phyloP scores from a whole-genome alignment of 768 basidiomycete species.

The Kwoniella sp. region DNA sequence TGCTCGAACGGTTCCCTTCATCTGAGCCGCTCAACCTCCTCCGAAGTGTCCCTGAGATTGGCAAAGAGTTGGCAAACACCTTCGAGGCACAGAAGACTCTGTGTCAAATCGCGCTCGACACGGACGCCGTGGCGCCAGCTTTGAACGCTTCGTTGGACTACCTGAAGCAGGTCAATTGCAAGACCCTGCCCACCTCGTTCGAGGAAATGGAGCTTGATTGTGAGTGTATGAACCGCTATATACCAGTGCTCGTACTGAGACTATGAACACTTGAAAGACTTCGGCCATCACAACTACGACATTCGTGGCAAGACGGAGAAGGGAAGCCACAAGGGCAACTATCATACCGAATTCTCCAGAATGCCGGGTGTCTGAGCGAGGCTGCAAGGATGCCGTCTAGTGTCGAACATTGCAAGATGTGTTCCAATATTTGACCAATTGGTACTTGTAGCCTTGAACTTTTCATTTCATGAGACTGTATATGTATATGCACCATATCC shows the following conservation, averaged over 20 bases:
- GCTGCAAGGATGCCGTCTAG: not conserved
- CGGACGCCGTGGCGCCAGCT: constrained; percentile 51
- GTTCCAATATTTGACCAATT: too few species aligned
- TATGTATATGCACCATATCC: not conserved
- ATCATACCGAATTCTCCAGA: constrained; percentile 48
- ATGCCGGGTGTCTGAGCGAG: constrained; percentile 17
- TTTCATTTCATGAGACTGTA: not conserved
- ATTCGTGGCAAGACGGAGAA: constrained; percentile 39
- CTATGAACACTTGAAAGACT: constrained; percentile 26
- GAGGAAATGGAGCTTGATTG: constrained; percentile 51
- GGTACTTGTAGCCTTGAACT: too few species aligned
- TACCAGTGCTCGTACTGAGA: not conserved
- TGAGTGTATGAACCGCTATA: constrained; percentile 17
- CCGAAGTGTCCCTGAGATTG: constrained; percentile 45
- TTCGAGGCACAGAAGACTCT: constrained; percentile 48
- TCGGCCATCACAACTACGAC: constrained; percentile 53
- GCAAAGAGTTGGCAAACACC: constrained; percentile 44
- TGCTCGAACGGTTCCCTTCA: constrained; percentile 38
- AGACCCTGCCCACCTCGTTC: constrained; percentile 46
- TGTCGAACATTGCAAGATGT: too few species aligned
- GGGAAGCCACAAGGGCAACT: constrained; percentile 45
- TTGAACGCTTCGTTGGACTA: constrained; percentile 50
- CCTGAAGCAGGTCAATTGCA: constrained; percentile 42
- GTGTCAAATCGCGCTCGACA: constrained; percentile 40
- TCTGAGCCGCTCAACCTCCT: constrained; percentile 44